Evolutionary conservation across 306 rosid species (phyloP).

Genomic region (Herpetospermum pedunculosum): DNA sequence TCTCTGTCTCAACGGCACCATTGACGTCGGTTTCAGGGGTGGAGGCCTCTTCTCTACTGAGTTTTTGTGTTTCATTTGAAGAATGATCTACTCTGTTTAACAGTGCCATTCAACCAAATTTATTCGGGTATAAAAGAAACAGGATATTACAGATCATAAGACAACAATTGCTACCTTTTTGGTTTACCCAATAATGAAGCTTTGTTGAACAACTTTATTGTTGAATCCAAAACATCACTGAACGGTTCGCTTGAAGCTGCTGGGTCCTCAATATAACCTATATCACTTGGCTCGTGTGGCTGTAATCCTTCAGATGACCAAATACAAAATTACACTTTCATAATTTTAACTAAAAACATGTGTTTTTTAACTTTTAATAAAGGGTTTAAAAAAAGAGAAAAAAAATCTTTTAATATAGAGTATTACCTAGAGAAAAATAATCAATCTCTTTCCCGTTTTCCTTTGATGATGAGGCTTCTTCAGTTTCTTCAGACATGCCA

Average conservation of each 20-base stretch:
- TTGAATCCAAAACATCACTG: slow-evolving; percentile 28
- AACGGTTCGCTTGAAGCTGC: slow-evolving; percentile 25
- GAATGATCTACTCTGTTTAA: slow-evolving; percentile 49
- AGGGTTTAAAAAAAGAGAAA: not conserved
- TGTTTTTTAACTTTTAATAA: not conserved
- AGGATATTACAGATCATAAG: slow-evolving; percentile 12
- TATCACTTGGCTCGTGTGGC: slow-evolving; percentile 29
- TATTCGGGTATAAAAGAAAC: slow-evolving; percentile 8
- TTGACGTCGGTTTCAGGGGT: slow-evolving; percentile 11
- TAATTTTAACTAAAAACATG: not conserved
- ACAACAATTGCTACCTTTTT: slow-evolving; percentile 32
- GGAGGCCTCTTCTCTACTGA: slow-evolving; percentile 20
- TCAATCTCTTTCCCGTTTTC: slow-evolving; percentile 14
- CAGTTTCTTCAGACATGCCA: slow-evolving; percentile 12
- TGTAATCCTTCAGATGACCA: slow-evolving; percentile 40
- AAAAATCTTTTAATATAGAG: slow-evolving; percentile 9
- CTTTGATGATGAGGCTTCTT: slow-evolving; percentile 9
- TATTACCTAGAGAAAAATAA: slow-evolving; percentile 27
- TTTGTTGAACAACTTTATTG: slow-evolving; percentile 24
- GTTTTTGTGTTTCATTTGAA: slow-evolving; percentile 24
- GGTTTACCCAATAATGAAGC: slow-evolving; percentile 63
- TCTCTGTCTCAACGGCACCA: slow-evolving; percentile 22
- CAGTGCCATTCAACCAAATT: slow-evolving; percentile 16
- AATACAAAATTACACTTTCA: slow-evolving; percentile 9
- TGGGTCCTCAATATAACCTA: slow-evolving; percentile 23